These are phyloP conservation scores for Eurotiales sp. DNA, from an alignment of 2,329 filamentous ascomycete species.

Conservation along the genomic window DNA sequence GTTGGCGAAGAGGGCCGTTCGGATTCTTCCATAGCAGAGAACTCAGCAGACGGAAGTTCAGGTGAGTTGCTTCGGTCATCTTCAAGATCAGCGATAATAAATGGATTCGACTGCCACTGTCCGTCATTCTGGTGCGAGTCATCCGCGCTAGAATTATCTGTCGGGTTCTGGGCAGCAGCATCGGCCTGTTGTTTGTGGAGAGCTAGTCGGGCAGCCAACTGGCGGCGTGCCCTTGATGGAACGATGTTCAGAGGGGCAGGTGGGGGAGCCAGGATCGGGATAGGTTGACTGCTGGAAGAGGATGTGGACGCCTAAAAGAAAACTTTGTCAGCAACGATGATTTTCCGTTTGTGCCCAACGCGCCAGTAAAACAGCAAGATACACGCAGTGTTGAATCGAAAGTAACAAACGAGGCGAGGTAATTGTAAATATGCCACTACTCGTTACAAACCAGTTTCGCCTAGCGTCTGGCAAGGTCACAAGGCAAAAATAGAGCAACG, in stretches of 20 bases:
- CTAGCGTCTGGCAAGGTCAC: not conserved
- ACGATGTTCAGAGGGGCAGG: constrained; percentile 78
- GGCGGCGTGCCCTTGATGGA: constrained; percentile 79
- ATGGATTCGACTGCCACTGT: constrained; percentile 35
- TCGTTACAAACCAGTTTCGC: not conserved
- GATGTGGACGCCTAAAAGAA: constrained; percentile 17
- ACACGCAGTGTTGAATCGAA: not conserved
- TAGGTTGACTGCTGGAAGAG: constrained; percentile 35
- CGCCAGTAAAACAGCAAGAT: not conserved
- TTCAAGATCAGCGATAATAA: constrained; percentile 35
- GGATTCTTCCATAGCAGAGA: constrained; percentile 23
- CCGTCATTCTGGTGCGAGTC: constrained; percentile 19
- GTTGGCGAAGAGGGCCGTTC: constrained; percentile 30
- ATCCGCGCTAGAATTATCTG: constrained; percentile 1
- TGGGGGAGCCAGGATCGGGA: constrained; percentile 49
- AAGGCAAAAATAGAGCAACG: not conserved
- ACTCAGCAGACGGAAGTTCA: constrained; percentile 31
- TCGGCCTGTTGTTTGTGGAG: constrained; percentile 65
- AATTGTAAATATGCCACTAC: not conserved
- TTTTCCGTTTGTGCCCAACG: constrained; percentile 14
- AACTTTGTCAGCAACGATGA: constrained; percentile 19
- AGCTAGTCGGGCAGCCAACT: constrained; percentile 83
- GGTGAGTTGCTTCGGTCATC: constrained; percentile 29
- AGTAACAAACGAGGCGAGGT: not conserved
- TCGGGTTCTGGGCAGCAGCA: constrained; percentile 28